Evolutionary conservation across 2,329 filamentous ascomycete genomes (phyloP), one percentile per base, ranked within the genome.

Genomic region (Penicillium janthinellum): DNA sequence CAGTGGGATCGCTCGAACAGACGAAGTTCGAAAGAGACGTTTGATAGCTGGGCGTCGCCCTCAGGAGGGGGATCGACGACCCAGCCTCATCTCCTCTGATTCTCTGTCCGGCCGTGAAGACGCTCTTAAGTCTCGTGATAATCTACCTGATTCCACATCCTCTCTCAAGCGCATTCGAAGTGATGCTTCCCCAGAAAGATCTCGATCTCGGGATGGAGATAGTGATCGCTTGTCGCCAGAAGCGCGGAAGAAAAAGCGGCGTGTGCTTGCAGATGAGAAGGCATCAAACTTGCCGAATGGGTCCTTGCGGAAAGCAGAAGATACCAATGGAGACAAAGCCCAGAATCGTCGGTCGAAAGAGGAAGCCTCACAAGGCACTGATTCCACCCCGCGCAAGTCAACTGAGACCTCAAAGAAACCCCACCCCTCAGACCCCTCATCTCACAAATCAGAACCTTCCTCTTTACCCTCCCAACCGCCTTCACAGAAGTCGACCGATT

Each of bases 181-280:
- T 50, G 81, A 78, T 58, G 67, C 70, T 22, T 79, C 77, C n/a
- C 78, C 78, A 4, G 74, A 77, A 56, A 64, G 76, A 56, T 72
- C 71, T 39, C 73, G 71, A 35, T 74, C 75, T 11, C 72, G 71
- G 44, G 74, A 67, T 28, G 62, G 66, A n/a, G 72, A 77, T 37
- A 62, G 60, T 37, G 71, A 73, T 45, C 68, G 66, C 25, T 67
- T 73, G 34, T 68, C 72, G 25, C 69, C 69, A 31, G 74, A 75
- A 17, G 53, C 66, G n/a, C 73, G 75, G 14, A 78, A 77, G 66
- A 81, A 81, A 68, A 77, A 77, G 59, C 70, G 77, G 52, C 77
- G 77, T 7, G 71, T 80, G 39, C 65, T 75, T 12, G 70, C 75
- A 2, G 78, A 80, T 44, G 78, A 77, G 47, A 76, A 68, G 35